Evolutionary conservation across 2,329 filamentous ascomycete genomes (phyloP).

Genomic region (Westerdykella aurantiaca): DNA sequence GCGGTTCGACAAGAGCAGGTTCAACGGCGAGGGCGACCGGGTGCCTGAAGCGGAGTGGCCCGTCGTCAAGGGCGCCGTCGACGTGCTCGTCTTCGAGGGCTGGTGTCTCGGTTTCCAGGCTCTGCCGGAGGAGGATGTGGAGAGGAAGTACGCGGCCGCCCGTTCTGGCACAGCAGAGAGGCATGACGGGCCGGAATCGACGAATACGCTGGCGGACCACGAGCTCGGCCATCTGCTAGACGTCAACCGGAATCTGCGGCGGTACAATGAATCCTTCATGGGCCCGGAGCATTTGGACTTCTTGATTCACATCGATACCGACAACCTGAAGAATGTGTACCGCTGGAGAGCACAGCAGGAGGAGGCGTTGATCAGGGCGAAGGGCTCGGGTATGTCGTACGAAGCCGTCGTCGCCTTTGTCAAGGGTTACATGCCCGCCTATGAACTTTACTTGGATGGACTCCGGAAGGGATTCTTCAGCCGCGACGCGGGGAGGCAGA

Average conservation of each 20-base stretch:
- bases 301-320: conserved; percentile 65
- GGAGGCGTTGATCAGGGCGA: conserved; percentile 57
- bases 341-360: conserved; percentile 81
- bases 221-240: conserved; percentile 51
- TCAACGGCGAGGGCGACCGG: conserved; percentile 70
- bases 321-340: conserved; percentile 70
- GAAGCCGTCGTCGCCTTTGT: conserved; percentile 74
- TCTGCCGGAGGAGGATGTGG: conserved; percentile 51
- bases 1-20: conserved; percentile 77
- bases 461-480: conserved; percentile 47
- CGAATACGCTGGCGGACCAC: conserved; percentile 50
- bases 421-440: conserved; percentile 54
- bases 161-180: conserved; percentile 42
- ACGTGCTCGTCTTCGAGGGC: conserved; percentile 76
- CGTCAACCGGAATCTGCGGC: conserved; percentile 54
- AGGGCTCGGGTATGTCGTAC: conserved; percentile 74
- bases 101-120: conserved; percentile 85
- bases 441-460: conserved; percentile 50
- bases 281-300: conserved; percentile 47
- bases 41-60: conserved; percentile 58
- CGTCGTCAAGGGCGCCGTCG: conserved; percentile 49
- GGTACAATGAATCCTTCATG: conserved; percentile 47
- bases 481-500: conserved; percentile 41
- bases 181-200: conserved; percentile 14
- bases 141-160: conserved; percentile 51